These are phyloP conservation scores for Phyllosticta ampelicida DNA, from an alignment of 2,329 filamentous ascomycete species.

Conservation along the genomic window DNA sequence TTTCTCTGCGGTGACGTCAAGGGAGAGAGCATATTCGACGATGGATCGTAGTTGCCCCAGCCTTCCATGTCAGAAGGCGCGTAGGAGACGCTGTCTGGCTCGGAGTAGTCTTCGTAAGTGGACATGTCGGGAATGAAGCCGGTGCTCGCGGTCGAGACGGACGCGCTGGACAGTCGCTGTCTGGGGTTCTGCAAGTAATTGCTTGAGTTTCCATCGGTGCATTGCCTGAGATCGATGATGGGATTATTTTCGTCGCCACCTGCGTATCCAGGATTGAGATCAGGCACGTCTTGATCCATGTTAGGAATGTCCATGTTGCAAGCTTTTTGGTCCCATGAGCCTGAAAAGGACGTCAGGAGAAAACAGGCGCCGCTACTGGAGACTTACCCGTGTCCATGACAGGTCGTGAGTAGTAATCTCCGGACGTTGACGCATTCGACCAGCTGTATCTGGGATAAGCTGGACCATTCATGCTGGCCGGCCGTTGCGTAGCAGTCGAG, in stretches of 20 bases:
- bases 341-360: conserved; percentile 19
- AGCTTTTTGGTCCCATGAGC: conserved; percentile 29
- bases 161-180: conserved; percentile 60
- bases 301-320: conserved; percentile 22
- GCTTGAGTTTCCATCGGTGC: conserved; percentile 20
- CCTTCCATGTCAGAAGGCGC: conserved; percentile 45
- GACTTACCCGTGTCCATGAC: conserved; percentile 29
- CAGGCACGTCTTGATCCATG: conserved; percentile 27
- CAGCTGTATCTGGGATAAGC: conserved; percentile 5
- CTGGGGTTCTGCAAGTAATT: conserved; percentile 38
- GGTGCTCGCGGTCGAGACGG: conserved; percentile 57
- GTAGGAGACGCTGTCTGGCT: conserved; percentile 58
- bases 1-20: conserved; percentile 60
- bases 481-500: not conserved
- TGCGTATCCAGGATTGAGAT: conserved; percentile 27
- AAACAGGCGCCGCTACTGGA: not conserved
- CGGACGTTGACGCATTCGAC: conserved; percentile 15
- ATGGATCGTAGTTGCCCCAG: conserved; percentile 55
- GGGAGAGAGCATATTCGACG: conserved; percentile 60
- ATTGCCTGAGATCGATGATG: conserved; percentile 31
- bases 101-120: conserved; percentile 60
- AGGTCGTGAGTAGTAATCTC: conserved; percentile 21
- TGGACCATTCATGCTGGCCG: conserved; percentile 6
- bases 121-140: conserved; percentile 53
- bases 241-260: conserved; percentile 29